Evolutionary conservation across 108 stramenopile species (phyloP).

Genomic region (Schizochytrium sp.): DNA sequence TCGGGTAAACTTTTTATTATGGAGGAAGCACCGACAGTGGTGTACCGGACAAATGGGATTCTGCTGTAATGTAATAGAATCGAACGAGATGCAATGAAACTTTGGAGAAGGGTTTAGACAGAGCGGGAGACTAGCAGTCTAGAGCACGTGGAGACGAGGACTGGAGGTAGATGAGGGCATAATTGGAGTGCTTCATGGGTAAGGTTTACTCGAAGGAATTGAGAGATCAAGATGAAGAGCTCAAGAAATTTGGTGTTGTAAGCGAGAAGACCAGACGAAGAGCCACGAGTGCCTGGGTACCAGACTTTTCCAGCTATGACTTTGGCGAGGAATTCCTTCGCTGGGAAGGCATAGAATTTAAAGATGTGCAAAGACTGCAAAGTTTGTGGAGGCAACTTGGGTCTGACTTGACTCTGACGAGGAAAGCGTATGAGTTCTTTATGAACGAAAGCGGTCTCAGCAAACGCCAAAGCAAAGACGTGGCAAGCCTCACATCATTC

Average conservation of each 20-base stretch:
- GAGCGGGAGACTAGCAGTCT: no score
- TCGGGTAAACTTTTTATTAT: no score
- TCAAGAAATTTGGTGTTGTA: slow-evolving; percentile 8
- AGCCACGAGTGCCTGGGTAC: slow-evolving; percentile 52
- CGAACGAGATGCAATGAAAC: no score
- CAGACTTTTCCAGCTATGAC: slow-evolving; percentile 40
- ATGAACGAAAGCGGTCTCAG: background rate
- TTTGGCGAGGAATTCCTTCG: slow-evolving; percentile 23
- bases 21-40: no score
- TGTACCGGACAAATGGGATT: no score
- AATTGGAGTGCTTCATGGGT: background rate
- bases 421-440: background rate
- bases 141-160: no score
- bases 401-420: background rate
- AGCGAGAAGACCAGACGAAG: background rate
- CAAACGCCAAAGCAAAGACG: slow-evolving; percentile 2
- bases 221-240: slow-evolving; percentile 20
- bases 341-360: slow-evolving; percentile 42
- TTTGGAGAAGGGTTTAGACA: no score
- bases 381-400: slow-evolving; percentile 38
- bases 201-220: slow-evolving; percentile 59
- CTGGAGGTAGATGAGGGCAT: no score
- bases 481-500: background rate
- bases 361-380: slow-evolving; percentile 35
- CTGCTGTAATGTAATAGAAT: no score